phyloP scores from a whole-genome alignment of 1,139 yeast genomes.

The Suhomyces bribrorum region DNA sequence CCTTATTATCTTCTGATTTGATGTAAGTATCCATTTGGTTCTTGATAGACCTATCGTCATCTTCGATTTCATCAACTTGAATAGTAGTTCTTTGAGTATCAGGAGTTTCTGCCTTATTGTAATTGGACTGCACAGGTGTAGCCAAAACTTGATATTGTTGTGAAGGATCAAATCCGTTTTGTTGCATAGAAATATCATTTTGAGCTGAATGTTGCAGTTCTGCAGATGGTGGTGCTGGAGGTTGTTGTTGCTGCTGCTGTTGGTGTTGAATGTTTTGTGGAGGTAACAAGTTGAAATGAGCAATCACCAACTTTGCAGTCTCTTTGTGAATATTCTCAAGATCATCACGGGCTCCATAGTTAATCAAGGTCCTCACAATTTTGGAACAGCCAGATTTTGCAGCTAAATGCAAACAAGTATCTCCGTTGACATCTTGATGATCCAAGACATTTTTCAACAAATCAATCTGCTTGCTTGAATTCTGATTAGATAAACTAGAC shows the following conservation, averaged over 20 bases:
- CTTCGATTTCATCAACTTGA: slow-evolving; percentile 43
- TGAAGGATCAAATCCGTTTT: slow-evolving; percentile 1
- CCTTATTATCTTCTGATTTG: slow-evolving; percentile 42
- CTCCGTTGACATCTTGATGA: slow-evolving; percentile 69
- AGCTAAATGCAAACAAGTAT: slow-evolving; percentile 69
- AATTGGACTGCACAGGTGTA: slow-evolving; percentile 41
- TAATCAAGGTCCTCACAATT: slow-evolving; percentile 41
- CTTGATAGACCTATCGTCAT: slow-evolving; percentile 33
- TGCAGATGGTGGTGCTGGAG: no score
- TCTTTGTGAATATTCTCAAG: slow-evolving; percentile 43
- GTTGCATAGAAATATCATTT: slow-evolving; percentile 1
- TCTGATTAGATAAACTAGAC: slow-evolving; percentile 32
- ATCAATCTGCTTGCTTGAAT: slow-evolving; percentile 35
- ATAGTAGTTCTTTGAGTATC: slow-evolving; percentile 51
- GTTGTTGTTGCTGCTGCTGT: slow-evolving; percentile 13
- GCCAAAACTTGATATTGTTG: slow-evolving; percentile 24
- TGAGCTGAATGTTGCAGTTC: no score
- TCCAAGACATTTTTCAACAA: slow-evolving; percentile 62
- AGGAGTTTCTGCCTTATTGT: slow-evolving; percentile 39
- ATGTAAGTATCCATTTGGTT: slow-evolving; percentile 34
- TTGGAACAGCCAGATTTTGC: slow-evolving; percentile 43
- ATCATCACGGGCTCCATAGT: slow-evolving; percentile 52
- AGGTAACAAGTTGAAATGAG: slow-evolving; percentile 28
- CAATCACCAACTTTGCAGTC: slow-evolving; percentile 36
- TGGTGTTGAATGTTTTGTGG: slow-evolving; percentile 10